Evolutionary conservation across 1,139 yeast species (phyloP), one percentile per base, ranked within the genome.

Genomic region (Scheffersomyces quercinus): DNA sequence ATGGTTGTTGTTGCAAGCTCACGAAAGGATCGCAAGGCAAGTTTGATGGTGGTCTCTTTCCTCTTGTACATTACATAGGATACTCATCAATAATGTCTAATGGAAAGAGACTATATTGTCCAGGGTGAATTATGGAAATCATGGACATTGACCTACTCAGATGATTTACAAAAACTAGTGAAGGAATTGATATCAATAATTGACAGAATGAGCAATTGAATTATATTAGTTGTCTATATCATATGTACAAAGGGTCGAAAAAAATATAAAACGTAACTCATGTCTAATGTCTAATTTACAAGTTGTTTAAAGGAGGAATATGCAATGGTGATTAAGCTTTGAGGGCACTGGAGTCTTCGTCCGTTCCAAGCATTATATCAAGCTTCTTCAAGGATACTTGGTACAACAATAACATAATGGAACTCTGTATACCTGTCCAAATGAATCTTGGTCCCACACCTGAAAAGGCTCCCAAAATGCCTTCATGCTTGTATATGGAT

Each of bases 371-470:
- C 6, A 58, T 44, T 7, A 51, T 45, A 47, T 69, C 75, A 39
- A 79, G 62, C 32, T 68, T 64, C 52, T 70, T 69, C 51, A 80
- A 65, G 10, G 81, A 67, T 29, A 77, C 62, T 53, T 93, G 99
- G 66, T 93, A 93, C 39, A 91, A 71, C 50, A 93, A 71, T 51
- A 95, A 75, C 99, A 95, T 93, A 44, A 93, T 86, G 49, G 97
- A 88, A 64, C 97, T 88, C 64, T 93, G 99, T 12, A 91, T 76
- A 51, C 96, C 89, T 0, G 99, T 91, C 99, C 99, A 93, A 7
- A 93, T 88, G 51, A 91, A 83, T 49, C 99, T 74, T 0, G 99
- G 99, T 0, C 97, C 97, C 9, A 95, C 97, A 1, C 99, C 99
- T 31, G 93, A 81, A 65, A 93, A 91, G 38, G 89, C 73, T 0